Conservation (phyloP, 805 yeast genomes). For the Saccharomycopsis babjevae region DNA sequence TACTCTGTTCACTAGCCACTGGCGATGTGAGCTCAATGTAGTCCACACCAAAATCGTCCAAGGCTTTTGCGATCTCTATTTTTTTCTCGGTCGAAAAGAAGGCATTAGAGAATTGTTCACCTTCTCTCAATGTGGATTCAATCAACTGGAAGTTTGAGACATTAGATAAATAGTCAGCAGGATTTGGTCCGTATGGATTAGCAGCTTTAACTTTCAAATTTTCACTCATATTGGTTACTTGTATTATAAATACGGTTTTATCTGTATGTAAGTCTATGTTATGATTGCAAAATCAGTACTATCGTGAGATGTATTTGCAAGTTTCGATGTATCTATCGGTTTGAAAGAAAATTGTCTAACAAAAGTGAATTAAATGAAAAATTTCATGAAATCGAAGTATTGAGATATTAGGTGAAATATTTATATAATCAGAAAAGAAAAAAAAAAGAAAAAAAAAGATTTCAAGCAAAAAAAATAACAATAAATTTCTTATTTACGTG, state of each 20-base stretch:
- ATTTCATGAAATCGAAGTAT: neutral
- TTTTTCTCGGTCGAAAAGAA: slow-evolving; percentile 91
- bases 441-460: neutral
- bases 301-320: too few species aligned
- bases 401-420: neutral
- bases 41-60: slow-evolving; percentile 97
- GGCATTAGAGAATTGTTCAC: slow-evolving; percentile 98
- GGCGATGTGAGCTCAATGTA: slow-evolving; percentile 97
- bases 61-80: slow-evolving; percentile 92
- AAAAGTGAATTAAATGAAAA: neutral
- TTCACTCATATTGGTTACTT: neutral
- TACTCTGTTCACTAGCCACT: slow-evolving; percentile 91
- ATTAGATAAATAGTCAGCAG: slow-evolving; percentile 83
- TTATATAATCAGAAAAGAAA: neutral
- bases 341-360: neutral
- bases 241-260: too few species aligned
- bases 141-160: slow-evolving; percentile 83
- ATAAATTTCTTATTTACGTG: neutral
- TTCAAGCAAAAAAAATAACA: neutral
- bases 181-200: slow-evolving; percentile 96
- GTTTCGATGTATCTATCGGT: neutral
- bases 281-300: too few species aligned
- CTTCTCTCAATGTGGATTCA: slow-evolving; percentile 94
- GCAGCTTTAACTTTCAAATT: slow-evolving; percentile 1
- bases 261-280: too few species aligned